Conservation (phyloP, 257 asterid genomes). For the Scutellaria barbata region DNA sequence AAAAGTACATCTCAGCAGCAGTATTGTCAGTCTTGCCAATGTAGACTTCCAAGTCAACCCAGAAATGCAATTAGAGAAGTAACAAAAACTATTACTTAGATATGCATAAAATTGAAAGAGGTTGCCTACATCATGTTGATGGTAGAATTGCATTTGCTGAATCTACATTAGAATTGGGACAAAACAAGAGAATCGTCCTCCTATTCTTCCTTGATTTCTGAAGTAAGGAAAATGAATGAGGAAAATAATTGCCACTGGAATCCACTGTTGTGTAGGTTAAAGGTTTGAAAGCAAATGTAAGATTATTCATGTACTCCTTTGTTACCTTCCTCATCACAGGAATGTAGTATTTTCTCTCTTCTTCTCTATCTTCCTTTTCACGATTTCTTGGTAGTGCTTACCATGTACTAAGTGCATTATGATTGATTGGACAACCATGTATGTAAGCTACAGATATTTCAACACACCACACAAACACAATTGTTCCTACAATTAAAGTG, state of each 20-base stretch:
- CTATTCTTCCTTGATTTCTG: background rate
- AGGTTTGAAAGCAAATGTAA: conserved; percentile 12
- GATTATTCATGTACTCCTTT: background rate
- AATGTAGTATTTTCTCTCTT: background rate
- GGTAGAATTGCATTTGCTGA: background rate
- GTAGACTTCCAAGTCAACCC: conserved; percentile 24
- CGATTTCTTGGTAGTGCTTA: background rate
- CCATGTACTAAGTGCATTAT: background rate
- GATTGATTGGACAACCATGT: background rate
- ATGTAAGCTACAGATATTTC: background rate
- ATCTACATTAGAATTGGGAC: conserved; percentile 1
- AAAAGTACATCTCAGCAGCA: conserved; percentile 13
- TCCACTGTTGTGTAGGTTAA: conserved; percentile 15
- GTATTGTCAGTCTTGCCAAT: conserved; percentile 16
- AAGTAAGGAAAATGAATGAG: background rate
- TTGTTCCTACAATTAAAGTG: too few species aligned
- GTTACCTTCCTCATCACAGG: conserved; percentile 17
- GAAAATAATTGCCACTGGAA: background rate
- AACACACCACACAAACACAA: too few species aligned
- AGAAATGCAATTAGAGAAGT: background rate
- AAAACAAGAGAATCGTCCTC: conserved; percentile 7
- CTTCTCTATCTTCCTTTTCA: background rate
- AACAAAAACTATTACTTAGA: background rate
- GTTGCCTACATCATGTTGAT: conserved; percentile 10
- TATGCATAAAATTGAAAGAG: background rate